Evolutionary conservation across 306 rosid genomes (phyloP).

Genomic region (Urtica urens): DNA sequence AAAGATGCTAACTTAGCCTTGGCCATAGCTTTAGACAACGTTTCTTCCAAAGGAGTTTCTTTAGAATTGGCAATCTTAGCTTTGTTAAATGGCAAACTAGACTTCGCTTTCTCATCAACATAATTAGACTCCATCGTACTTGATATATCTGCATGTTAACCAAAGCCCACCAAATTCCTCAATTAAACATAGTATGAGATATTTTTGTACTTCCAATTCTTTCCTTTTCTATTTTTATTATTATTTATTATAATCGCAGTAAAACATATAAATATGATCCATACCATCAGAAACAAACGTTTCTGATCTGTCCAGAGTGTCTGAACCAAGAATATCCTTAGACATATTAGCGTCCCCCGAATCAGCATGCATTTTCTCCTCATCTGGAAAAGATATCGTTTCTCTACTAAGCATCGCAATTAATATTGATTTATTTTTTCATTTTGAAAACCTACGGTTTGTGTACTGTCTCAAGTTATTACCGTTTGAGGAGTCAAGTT

Average conservation of each 20-base stretch:
- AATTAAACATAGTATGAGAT: conserved; percentile 14
- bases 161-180: conserved; percentile 20
- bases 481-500: conserved; percentile 22
- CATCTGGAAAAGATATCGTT: conserved; percentile 35
- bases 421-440: background rate
- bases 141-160: conserved; percentile 28
- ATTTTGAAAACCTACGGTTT: background rate
- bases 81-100: conserved; percentile 25
- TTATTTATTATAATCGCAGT: conserved; percentile 5
- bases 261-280: conserved; percentile 12
- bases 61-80: conserved; percentile 26
- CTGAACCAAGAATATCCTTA: conserved; percentile 17
- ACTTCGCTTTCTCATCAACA: conserved; percentile 21
- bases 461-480: conserved; percentile 18
- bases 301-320: too few relatives aligned
- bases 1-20: conserved; percentile 25
- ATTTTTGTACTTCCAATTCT: conserved; percentile 12
- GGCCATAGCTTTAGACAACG: conserved; percentile 29
- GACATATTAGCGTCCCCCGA: conserved; percentile 16
- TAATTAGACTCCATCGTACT: conserved; percentile 28
- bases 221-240: too few relatives aligned
- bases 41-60: conserved; percentile 30
- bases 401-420: conserved; percentile 21
- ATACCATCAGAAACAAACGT: conserved; percentile 2
- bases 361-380: conserved; percentile 18